phyloP scores from a whole-genome alignment of 192 early-diverging fungal genomes.

The Backusella luteola region DNA sequence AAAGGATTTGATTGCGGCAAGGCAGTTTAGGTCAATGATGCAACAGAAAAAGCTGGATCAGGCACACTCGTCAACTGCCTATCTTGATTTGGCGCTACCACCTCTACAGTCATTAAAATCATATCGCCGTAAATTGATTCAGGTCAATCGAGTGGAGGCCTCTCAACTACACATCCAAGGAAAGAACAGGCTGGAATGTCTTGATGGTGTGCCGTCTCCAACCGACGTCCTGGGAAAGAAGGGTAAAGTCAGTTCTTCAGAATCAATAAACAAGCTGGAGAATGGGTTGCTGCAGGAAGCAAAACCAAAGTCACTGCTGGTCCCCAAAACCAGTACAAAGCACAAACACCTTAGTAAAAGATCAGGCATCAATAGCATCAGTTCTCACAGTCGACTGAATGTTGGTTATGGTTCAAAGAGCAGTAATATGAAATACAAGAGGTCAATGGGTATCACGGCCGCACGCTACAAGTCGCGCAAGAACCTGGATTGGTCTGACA shows the following conservation, averaged over 20 bases:
- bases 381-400: slow-evolving; percentile 4
- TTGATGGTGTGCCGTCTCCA: background rate
- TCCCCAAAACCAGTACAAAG: background rate
- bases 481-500: slow-evolving; percentile 39
- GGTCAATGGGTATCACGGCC: slow-evolving; percentile 36
- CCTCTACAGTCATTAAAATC: background rate
- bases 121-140: slow-evolving; percentile 11
- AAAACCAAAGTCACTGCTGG: background rate
- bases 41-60: slow-evolving; percentile 14
- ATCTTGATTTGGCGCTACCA: slow-evolving; percentile 35
- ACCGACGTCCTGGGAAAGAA: background rate
- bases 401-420: background rate
- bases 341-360: background rate
- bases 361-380: background rate
- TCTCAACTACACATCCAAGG: background rate
- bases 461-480: slow-evolving; percentile 36
- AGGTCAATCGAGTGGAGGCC: background rate
- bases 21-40: background rate
- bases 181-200: background rate
- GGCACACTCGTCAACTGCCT: slow-evolving; percentile 25
- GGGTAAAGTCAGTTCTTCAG: background rate
- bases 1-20: background rate
- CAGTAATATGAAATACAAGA: slow-evolving; percentile 1
- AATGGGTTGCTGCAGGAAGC: background rate
- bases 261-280: background rate